phyloP scores from a whole-genome alignment of 306 rosid genomes.

The Carpinus fangiana region DNA sequence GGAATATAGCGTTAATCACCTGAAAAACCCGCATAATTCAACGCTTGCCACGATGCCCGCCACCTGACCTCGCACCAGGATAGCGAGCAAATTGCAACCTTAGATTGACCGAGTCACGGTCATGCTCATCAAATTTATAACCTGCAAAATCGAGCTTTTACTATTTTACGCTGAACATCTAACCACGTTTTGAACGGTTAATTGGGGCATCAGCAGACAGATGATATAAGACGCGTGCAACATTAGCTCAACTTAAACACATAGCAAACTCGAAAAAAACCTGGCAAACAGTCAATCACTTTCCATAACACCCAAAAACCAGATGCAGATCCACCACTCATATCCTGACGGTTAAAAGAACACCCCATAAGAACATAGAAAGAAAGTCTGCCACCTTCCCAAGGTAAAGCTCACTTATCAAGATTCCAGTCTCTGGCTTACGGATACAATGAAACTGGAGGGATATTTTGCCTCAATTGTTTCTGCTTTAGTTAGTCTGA shows the following conservation, averaged over 20 bases:
- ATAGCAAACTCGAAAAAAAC: constrained; percentile 37
- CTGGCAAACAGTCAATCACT: constrained; percentile 39
- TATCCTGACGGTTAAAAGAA: constrained; percentile 27
- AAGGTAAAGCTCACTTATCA: constrained; percentile 19
- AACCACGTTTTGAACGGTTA: constrained; percentile 48
- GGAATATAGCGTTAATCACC: constrained; percentile 66
- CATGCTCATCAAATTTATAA: constrained; percentile 95
- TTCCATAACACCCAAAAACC: constrained; percentile 27
- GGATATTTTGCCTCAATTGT: constrained; percentile 11
- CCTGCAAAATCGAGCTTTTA: constrained; percentile 95
- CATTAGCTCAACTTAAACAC: constrained; percentile 40
- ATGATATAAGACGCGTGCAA: constrained; percentile 42
- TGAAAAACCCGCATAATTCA: constrained; percentile 61
- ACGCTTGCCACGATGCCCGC: constrained; percentile 93
- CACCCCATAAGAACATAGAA: constrained; percentile 9
- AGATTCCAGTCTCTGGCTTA: constrained; percentile 8
- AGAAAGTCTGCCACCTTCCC: constrained; percentile 22
- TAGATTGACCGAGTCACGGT: constrained; percentile 88
- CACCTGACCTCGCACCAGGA: constrained; percentile 99
- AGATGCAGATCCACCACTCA: constrained; percentile 30
- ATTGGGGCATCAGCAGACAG: constrained; percentile 52
- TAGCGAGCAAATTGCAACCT: constrained; percentile 98
- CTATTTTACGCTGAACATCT: constrained; percentile 66
- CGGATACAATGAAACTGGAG: constrained; percentile 17
- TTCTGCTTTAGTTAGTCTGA: constrained; percentile 13